Evolutionary conservation across 2,329 filamentous ascomycete genomes (phyloP), one percentile per base, ranked within the genome.

Genomic region (Cryphonectria japonica): DNA sequence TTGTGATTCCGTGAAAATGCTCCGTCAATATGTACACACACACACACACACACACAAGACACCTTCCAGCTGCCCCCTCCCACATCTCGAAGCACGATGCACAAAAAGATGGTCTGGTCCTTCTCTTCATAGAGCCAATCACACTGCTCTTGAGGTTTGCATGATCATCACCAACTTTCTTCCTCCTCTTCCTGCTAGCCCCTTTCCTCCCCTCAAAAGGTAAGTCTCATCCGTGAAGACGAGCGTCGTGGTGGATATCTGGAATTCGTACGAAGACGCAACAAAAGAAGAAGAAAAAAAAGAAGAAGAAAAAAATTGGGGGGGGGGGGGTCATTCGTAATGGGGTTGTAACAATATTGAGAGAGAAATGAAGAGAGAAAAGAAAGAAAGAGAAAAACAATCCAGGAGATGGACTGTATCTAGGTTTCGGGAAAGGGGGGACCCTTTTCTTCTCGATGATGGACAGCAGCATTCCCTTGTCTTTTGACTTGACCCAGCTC

Each of bases 401-500:
- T 8, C 59, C 1, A 39, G 59, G 8, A 22, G 19, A 37, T 13
- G 19, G 32, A 22, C 16, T 39, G 59, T 39, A 61, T 61, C 59
- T 39, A n/a, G 29, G 37, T 1, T 37, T 34, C 57, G 32, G 5
- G 26, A 26, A 39, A 19, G 59, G n/a, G 22, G 50, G n/a, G 22
- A 11, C 2, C 11, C 37, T 29, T 29, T 29, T 16, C 26, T 19
- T 22, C 14, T n/a, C 6, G 32, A 39, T 32, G 59, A 61, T 37
- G 34, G 59, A 9, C 59, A 22, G 59, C 9, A 14, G 34, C 22
- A 39, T 39, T 61, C 22, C 7, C 34, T 19, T 39, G 3, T 54
- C 50, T 54, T 61, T 41, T 37, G 39, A 54, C 41, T 37, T 29
- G n/a, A 39, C 39, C 65, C 7, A 60, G 34, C 65, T 52, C 65